Evolutionary conservation across 148 eudicot species (phyloP).

Genomic region (Salicornia ramosissima): DNA sequence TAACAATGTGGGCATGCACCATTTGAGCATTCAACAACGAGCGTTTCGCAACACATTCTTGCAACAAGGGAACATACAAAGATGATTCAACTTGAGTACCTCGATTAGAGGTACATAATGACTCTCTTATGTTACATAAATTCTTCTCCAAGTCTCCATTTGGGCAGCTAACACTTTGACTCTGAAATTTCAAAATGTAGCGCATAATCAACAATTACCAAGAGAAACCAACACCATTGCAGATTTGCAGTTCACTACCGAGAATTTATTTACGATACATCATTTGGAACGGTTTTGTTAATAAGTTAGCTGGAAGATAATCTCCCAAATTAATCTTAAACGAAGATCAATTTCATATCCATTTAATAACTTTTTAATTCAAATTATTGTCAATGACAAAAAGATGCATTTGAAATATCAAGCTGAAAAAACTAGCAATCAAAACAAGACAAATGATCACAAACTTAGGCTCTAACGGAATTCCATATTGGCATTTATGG

Average conservation of each 20-base stretch:
- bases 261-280: not conserved
- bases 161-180: slow-evolving; percentile 27
- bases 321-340: too few species aligned
- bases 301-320: too few species aligned
- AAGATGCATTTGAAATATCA: not conserved
- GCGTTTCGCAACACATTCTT: slow-evolving; percentile 45
- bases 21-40: slow-evolving; percentile 34
- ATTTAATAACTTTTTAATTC: not conserved
- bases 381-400: not conserved
- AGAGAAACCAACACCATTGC: not conserved
- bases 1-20: slow-evolving; percentile 59
- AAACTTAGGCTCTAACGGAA: not conserved
- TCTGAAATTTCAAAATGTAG: slow-evolving; percentile 22
- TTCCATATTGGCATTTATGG: not conserved
- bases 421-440: not conserved
- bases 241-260: not conserved
- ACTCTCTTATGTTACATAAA: slow-evolving; percentile 34
- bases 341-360: too few species aligned
- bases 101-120: slow-evolving; percentile 31
- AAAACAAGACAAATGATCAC: slow-evolving; percentile 1
- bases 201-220: not conserved
- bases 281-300: not conserved
- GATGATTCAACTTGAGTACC: slow-evolving; percentile 37
- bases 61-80: slow-evolving; percentile 50
- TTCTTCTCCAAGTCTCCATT: slow-evolving; percentile 30